phyloP scores from a whole-genome alignment of 257 asterid genomes.

The Echites panduratus region DNA sequence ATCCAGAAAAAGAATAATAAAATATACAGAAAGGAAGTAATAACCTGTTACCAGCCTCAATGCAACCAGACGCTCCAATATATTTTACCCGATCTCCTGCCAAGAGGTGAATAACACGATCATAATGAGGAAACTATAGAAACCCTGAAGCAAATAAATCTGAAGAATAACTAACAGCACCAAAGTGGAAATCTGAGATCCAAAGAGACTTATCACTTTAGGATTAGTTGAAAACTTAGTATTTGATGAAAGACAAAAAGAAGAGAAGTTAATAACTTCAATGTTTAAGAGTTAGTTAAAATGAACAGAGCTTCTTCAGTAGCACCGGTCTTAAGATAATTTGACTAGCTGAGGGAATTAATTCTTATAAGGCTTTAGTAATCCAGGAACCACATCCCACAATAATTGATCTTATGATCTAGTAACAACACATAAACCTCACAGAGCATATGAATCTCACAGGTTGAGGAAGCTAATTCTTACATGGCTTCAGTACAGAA shows the following conservation, averaged over 20 bases:
- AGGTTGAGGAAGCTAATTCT: neutral
- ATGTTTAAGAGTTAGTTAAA: neutral
- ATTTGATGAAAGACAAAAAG: neutral
- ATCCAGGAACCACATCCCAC: neutral
- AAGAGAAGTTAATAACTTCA: neutral
- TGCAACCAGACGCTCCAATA: slow-evolving; percentile 54
- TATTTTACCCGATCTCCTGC: slow-evolving; percentile 96
- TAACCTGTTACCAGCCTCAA: slow-evolving; percentile 72
- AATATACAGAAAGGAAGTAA: slow-evolving; percentile 11
- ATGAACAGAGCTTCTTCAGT: neutral
- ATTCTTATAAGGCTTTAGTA: neutral
- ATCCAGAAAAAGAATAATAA: neutral
- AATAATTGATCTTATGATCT: neutral
- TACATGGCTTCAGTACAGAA: neutral
- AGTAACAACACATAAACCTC: neutral
- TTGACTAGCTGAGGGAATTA: neutral
- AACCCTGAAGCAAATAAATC: neutral
- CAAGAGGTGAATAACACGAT: slow-evolving; percentile 16
- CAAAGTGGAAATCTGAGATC: neutral
- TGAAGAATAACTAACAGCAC: neutral
- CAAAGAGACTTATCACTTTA: neutral
- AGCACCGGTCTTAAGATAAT: neutral
- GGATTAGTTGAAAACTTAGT: neutral
- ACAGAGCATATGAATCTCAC: neutral
- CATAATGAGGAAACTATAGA: neutral